Percentiles rank a stretch among this genome's conserved stretches.
Evolutionary conservation across 306 rosid species (phyloP).

Genomic region (Aeschynomene evenia): DNA sequence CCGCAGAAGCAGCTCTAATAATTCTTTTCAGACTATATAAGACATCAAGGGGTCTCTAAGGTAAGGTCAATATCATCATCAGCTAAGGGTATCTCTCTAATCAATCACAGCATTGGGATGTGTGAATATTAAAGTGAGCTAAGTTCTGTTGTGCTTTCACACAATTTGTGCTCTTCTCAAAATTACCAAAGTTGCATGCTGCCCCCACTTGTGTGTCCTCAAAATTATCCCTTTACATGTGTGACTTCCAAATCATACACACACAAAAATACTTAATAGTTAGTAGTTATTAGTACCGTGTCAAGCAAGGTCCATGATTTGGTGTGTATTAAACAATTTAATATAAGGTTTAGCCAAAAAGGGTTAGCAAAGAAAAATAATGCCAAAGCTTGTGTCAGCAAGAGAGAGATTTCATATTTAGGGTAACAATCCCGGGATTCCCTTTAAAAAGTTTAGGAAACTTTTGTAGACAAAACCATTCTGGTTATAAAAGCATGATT

Average conservation of each 20-base stretch:
- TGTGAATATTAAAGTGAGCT: constrained; percentile 27
- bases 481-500: constrained; percentile 10
- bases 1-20: constrained; percentile 48
- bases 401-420: constrained; percentile 15
- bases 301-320: constrained; percentile 30
- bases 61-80: constrained; percentile 40
- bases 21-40: constrained; percentile 51
- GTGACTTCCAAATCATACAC: constrained; percentile 39
- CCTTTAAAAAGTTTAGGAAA: constrained; percentile 42
- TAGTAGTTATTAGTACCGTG: neutral
- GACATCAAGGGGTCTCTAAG: constrained; percentile 41
- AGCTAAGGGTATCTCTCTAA: constrained; percentile 45
- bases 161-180: neutral
- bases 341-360: constrained; percentile 25
- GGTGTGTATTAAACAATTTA: constrained; percentile 29
- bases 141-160: neutral
- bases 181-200: neutral
- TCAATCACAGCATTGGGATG: constrained; percentile 48
- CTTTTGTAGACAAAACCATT: constrained; percentile 37
- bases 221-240: constrained; percentile 21
- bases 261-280: constrained; percentile 9
- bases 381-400: constrained; percentile 43
- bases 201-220: constrained; percentile 21
- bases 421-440: neutral
- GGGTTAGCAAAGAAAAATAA: constrained; percentile 24